Conservation (phyloP, 495 filamentous ascomycete genomes). For the Ramalina intermedia region DNA sequence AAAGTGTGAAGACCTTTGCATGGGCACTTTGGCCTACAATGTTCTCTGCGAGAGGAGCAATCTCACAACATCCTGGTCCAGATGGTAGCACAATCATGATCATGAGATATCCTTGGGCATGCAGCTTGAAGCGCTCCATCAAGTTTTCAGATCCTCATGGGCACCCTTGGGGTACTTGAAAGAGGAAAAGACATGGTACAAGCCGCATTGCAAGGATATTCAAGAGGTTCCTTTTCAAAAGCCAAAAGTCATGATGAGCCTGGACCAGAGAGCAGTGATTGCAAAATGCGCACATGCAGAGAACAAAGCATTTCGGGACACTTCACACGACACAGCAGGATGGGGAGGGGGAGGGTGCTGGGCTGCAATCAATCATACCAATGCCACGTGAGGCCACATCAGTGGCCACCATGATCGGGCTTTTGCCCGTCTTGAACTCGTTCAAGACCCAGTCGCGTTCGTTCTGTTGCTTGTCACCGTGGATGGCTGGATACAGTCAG, state of each 20-base stretch:
- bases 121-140: slow-evolving; percentile 57
- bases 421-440: slow-evolving; percentile 94
- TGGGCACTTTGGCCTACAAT: slow-evolving; percentile 46
- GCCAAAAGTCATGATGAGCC: slow-evolving; percentile 69
- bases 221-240: slow-evolving; percentile 66
- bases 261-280: slow-evolving; percentile 72
- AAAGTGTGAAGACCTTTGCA: slow-evolving; percentile 52
- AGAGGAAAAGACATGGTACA: slow-evolving; percentile 54
- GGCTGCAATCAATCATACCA: slow-evolving; percentile 77
- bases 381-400: slow-evolving; percentile 96
- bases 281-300: slow-evolving; percentile 64
- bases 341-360: slow-evolving; percentile 31
- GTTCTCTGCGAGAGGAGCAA: slow-evolving; percentile 45
- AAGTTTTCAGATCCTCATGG: slow-evolving; percentile 55
- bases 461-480: slow-evolving; percentile 98
- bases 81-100: slow-evolving; percentile 50
- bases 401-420: slow-evolving; percentile 83
- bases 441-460: slow-evolving; percentile 99
- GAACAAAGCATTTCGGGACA: slow-evolving; percentile 79
- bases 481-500: slow-evolving; percentile 51
- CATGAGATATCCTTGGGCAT: slow-evolving; percentile 54
- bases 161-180: slow-evolving; percentile 58
- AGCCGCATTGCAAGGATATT: slow-evolving; percentile 65
- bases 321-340: slow-evolving; percentile 42
- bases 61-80: slow-evolving; percentile 30